Evolutionary conservation across 305 asterid species (phyloP).

Genomic region (Fraxinus latifolia): DNA sequence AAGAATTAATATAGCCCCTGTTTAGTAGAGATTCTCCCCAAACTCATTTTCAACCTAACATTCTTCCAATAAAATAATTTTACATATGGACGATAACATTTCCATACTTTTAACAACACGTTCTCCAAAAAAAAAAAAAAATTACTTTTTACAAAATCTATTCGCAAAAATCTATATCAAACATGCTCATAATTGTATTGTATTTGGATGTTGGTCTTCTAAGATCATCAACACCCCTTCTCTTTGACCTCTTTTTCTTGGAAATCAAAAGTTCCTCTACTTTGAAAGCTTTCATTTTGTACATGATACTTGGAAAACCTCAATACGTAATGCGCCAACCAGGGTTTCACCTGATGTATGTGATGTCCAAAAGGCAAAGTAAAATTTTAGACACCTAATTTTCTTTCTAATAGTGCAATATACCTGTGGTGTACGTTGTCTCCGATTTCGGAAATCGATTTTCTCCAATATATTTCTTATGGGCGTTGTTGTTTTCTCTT

Average conservation of each 20-base stretch:
- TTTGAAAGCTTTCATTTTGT: background rate
- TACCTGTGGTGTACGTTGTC: background rate
- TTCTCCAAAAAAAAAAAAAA: too few relatives aligned
- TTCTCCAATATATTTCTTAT: background rate
- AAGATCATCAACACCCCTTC: background rate
- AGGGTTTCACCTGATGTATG: background rate
- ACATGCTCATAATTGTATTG: background rate
- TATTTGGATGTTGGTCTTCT: background rate
- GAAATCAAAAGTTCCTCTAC: background rate
- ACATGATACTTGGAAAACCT: background rate
- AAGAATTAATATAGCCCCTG: background rate
- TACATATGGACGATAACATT: background rate
- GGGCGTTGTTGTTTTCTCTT: background rate
- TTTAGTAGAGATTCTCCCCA: background rate
- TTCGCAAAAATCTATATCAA: background rate
- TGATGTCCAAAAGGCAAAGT: background rate
- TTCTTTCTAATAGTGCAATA: background rate
- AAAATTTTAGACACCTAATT: background rate
- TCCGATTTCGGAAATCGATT: background rate
- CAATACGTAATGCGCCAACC: background rate
- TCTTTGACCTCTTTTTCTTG: background rate
- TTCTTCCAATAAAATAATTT: too few relatives aligned
- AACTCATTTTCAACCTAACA: background rate
- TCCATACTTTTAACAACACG: background rate
- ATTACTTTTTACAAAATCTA: background rate